Percentiles rank a stretch among this genome's conserved stretches.
Evolutionary conservation across 495 filamentous ascomycete genomes (phyloP).

Genomic region (Penicillium riverlandense): DNA sequence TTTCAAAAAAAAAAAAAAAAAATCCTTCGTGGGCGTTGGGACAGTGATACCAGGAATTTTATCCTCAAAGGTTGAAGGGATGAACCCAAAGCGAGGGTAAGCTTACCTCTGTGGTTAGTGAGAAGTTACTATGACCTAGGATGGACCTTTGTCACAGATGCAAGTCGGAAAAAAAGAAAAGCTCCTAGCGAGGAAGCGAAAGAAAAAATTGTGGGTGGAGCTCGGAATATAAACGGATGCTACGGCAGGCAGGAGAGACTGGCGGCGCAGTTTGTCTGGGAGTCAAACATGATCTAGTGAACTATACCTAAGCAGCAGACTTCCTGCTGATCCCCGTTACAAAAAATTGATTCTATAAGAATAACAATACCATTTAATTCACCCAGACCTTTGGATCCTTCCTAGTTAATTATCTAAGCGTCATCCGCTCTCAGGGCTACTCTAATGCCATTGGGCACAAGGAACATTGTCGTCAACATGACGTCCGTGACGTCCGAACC

Average conservation of each 20-base stretch:
- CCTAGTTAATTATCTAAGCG: no score
- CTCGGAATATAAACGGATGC: constrained; percentile 15
- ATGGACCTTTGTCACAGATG: neutral
- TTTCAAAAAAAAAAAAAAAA: constrained; percentile 31
- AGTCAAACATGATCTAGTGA: neutral
- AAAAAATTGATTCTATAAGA: no score
- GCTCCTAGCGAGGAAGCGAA: constrained; percentile 8
- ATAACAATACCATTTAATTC: no score
- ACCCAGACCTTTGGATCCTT: no score
- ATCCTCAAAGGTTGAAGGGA: constrained; percentile 27
- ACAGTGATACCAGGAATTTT: constrained; percentile 68
- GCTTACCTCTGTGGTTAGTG: neutral
- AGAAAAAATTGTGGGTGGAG: constrained; percentile 36
- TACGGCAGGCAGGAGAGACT: constrained; percentile 9
- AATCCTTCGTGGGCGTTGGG: constrained; percentile 66
- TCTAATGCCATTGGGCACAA: neutral
- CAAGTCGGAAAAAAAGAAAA: constrained; percentile 3
- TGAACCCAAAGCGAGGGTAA: neutral
- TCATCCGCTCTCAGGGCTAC: no score
- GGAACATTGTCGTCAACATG: neutral
- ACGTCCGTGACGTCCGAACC: no score
- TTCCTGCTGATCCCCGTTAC: no score
- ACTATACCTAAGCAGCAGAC: neutral
- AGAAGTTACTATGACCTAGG: neutral
- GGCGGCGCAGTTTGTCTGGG: constrained; percentile 5